These are phyloP conservation scores for Usnea hakonensis DNA, from an alignment of 495 filamentous ascomycete species.

Conservation along the genomic window DNA sequence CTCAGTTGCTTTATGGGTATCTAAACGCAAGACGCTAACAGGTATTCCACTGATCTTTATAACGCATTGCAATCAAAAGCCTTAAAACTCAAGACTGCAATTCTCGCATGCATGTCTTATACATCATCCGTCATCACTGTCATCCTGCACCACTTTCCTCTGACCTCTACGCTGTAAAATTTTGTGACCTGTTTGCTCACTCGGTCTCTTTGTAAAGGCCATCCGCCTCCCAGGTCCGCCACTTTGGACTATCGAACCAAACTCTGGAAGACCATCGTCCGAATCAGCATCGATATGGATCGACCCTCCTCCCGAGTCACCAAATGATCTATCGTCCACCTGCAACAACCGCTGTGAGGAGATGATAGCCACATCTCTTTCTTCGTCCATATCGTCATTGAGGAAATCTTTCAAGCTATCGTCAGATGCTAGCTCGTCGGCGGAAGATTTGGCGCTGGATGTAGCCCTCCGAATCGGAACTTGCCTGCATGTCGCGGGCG, in stretches of 20 bases:
- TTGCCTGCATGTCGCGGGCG: background rate
- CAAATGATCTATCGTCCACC: background rate
- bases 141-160: slow-evolving; percentile 29
- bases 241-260: slow-evolving; percentile 20
- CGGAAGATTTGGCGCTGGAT: background rate
- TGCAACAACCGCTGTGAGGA: slow-evolving; percentile 12
- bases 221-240: background rate
- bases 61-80: background rate
- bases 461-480: background rate
- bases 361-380: background rate
- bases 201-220: background rate
- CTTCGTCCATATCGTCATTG: slow-evolving; percentile 13
- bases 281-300: slow-evolving; percentile 12
- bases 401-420: slow-evolving; percentile 15
- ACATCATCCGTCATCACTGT: slow-evolving; percentile 30
- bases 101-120: background rate
- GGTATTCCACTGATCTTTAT: background rate
- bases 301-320: background rate
- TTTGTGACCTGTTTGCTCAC: background rate
- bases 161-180: slow-evolving; percentile 16
- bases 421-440: slow-evolving; percentile 3
- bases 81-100: background rate
- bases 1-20: slow-evolving; percentile 20
- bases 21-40: slow-evolving; percentile 14
- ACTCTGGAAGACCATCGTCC: slow-evolving; percentile 28